Percentiles rank a stretch among this genome's conserved stretches.
Evolutionary conservation across 2,329 filamentous ascomycete species (phyloP).

Genomic region (Lomentospora prolificans): DNA sequence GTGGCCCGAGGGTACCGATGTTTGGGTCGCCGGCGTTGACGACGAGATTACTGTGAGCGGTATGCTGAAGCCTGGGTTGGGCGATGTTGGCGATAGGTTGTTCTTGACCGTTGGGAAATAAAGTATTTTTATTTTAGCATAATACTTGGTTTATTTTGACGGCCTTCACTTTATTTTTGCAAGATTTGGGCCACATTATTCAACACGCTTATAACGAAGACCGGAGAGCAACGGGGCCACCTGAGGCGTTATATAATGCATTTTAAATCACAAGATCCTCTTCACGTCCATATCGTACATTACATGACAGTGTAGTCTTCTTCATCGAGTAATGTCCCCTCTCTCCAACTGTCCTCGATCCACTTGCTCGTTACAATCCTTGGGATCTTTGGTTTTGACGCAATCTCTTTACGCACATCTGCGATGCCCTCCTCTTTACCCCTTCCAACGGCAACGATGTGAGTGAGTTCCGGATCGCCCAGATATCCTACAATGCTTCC

Average conservation of each 20-base stretch:
- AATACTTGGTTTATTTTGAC: too few species aligned
- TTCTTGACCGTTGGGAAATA: constrained; percentile 84
- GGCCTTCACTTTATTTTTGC: too few species aligned
- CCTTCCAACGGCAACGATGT: constrained; percentile 48
- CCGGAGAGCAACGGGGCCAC: too few species aligned
- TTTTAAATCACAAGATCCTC: too few species aligned
- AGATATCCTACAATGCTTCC: constrained; percentile 46
- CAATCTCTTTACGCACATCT: constrained; percentile 35
- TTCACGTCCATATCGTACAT: too few species aligned
- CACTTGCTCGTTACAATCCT: constrained; percentile 61
- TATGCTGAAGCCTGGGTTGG: constrained; percentile 85
- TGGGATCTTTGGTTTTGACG: constrained; percentile 43
- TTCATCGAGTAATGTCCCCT: constrained; percentile 71
- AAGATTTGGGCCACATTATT: too few species aligned
- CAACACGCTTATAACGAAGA: too few species aligned
- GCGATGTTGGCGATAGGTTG: constrained; percentile 82
- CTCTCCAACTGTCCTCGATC: constrained; percentile 72
- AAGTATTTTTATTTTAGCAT: neutral
- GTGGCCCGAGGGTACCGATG: constrained; percentile 67
- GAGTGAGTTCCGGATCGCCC: constrained; percentile 51
- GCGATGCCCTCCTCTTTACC: constrained; percentile 28
- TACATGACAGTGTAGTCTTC: constrained; percentile 40
- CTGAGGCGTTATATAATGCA: too few species aligned
- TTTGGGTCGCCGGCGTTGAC: constrained; percentile 80
- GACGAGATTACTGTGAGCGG: constrained; percentile 62